phyloP scores from a whole-genome alignment of 108 stramenopile genomes.

The Craspedostauros australis region DNA sequence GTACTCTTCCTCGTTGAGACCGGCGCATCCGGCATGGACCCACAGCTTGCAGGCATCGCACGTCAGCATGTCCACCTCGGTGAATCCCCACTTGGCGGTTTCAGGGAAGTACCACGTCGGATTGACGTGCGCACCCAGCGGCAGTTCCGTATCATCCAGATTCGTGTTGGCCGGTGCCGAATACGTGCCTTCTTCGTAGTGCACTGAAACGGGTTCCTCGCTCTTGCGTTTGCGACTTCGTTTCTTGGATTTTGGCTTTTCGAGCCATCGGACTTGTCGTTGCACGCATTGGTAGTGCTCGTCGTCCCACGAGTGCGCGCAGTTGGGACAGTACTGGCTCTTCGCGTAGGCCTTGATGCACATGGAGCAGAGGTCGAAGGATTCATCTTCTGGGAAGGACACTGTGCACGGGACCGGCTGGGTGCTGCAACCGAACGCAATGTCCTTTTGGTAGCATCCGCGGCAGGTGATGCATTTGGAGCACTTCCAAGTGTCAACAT shows the following conservation, averaged over 20 bases:
- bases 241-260: constrained; percentile 21
- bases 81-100: constrained; percentile 53
- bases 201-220: constrained; percentile 9
- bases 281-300: constrained; percentile 42
- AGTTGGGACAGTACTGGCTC: constrained; percentile 50
- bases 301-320: constrained; percentile 60
- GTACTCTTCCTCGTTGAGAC: constrained; percentile 45
- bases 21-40: constrained; percentile 80
- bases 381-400: constrained; percentile 24
- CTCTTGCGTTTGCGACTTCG: constrained; percentile 40
- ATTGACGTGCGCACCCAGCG: constrained; percentile 33
- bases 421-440: constrained; percentile 39
- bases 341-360: constrained; percentile 41
- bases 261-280: constrained; percentile 29
- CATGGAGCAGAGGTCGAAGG: constrained; percentile 38
- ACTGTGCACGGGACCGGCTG: constrained; percentile 26
- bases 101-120: constrained; percentile 49
- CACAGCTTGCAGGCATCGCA: constrained; percentile 66
- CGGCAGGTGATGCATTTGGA: constrained; percentile 41
- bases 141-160: constrained; percentile 20
- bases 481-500: constrained; percentile 35
- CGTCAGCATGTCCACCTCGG: constrained; percentile 59
- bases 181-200: constrained; percentile 11
- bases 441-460: constrained; percentile 52
- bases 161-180: constrained; percentile 9